These are phyloP conservation scores for Xylaria cubensis DNA, from an alignment of 495 filamentous ascomycete genomes.

Conservation along the genomic window DNA sequence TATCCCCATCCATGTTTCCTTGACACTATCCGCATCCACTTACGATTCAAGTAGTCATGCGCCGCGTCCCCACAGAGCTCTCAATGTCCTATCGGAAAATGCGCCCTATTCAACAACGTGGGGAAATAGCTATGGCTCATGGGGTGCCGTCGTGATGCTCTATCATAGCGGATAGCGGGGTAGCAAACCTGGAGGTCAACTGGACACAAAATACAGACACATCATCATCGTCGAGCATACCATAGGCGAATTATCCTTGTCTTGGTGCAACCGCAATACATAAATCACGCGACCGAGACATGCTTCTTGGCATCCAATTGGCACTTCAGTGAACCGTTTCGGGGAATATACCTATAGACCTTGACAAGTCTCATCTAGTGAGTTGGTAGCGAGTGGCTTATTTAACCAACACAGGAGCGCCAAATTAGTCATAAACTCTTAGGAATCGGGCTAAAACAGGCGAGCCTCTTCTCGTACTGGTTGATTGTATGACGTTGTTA, in stretches of 20 bases:
- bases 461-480: background rate
- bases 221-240: constrained; percentile 4
- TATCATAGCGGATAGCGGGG: constrained; percentile 40
- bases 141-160: constrained; percentile 31
- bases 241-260: constrained; percentile 4
- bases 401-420: background rate
- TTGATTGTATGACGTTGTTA: constrained; percentile 1
- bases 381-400: background rate
- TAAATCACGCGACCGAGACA: constrained; percentile 17
- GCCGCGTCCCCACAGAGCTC: constrained; percentile 31
- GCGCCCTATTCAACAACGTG: constrained; percentile 42
- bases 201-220: constrained; percentile 26
- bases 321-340: background rate
- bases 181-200: constrained; percentile 29
- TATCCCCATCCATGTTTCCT: constrained; percentile 10
- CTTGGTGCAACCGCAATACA: constrained; percentile 7
- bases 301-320: constrained; percentile 6
- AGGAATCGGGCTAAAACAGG: background rate
- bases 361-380: background rate
- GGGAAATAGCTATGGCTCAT: constrained; percentile 45
- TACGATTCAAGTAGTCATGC: constrained; percentile 14
- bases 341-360: background rate
- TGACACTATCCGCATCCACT: constrained; percentile 12
- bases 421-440: background rate
- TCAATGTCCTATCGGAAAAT: constrained; percentile 32